These are phyloP conservation scores for Sporisorium iseilematis-ciliati DNA, from an alignment of 1,284 basidiomycete species.

Conservation along the genomic window DNA sequence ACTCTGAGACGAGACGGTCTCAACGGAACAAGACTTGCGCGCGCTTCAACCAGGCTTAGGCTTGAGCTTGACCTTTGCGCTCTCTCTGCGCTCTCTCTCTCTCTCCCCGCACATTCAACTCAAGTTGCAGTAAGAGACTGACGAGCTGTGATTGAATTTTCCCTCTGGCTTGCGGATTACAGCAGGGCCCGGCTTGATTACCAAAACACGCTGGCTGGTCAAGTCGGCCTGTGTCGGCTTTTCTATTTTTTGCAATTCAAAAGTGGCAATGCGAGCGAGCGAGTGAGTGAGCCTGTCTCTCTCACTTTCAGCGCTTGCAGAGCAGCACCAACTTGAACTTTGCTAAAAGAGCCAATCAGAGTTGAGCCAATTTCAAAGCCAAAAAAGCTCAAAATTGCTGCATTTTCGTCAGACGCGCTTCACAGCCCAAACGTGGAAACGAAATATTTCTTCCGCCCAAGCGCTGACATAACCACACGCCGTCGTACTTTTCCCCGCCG, in stretches of 20 bases:
- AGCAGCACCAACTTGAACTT: background rate
- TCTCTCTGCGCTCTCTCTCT: too few species aligned
- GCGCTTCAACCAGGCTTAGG: constrained; percentile 2
- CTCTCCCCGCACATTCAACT: constrained; percentile 1
- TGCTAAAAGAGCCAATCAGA: constrained; percentile 18
- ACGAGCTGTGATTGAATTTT: constrained; percentile 9
- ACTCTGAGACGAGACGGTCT: background rate
- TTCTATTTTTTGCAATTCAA: constrained; percentile 6
- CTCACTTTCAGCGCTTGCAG: constrained; percentile 5
- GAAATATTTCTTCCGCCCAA: constrained; percentile 21
- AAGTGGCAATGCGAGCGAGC: background rate
- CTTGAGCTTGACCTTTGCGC: constrained; percentile 1
- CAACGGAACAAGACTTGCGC: constrained; percentile 8
- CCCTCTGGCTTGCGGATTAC: background rate
- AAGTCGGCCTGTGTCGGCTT: constrained; percentile 40
- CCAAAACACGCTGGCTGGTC: constrained; percentile 34
- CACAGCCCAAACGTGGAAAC: background rate
- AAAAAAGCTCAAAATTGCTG: constrained; percentile 4
- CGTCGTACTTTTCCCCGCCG: constrained; percentile 27
- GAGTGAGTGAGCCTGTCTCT: too few species aligned
- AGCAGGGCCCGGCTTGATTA: constrained; percentile 31
- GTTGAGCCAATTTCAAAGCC: constrained; percentile 30
- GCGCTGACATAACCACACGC: constrained; percentile 29
- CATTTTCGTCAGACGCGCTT: background rate
- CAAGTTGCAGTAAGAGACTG: background rate